These are phyloP conservation scores for Sanghuangporus sanghuang DNA, from an alignment of 1,284 basidiomycete genomes.

Conservation along the genomic window DNA sequence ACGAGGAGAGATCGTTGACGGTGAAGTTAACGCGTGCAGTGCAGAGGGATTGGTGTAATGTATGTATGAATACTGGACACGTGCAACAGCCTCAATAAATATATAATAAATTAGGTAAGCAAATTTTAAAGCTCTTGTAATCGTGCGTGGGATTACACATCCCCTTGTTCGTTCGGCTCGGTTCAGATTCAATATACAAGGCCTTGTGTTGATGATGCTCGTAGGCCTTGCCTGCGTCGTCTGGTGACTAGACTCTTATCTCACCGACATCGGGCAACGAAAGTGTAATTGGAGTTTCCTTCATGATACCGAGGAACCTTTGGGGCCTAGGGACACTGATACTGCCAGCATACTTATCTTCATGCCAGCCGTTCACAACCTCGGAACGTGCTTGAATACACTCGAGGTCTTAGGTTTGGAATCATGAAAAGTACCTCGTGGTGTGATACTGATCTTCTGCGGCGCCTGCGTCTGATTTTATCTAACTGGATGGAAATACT, in stretches of 20 bases:
- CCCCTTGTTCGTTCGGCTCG: not conserved
- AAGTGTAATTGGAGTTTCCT: too few species aligned
- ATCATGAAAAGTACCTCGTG: too few species aligned
- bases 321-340: too few species aligned
- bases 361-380: not conserved
- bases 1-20: not conserved
- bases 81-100: not conserved
- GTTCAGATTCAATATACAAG: not conserved
- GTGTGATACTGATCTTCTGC: too few species aligned
- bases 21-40: not conserved
- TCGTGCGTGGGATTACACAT: not conserved
- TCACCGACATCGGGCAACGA: too few species aligned
- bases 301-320: too few species aligned
- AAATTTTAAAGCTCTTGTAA: not conserved
- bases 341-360: not conserved
- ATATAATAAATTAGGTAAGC: not conserved
- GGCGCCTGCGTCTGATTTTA: too few species aligned
- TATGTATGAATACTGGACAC: not conserved
- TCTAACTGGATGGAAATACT: too few species aligned
- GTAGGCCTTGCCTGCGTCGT: not conserved
- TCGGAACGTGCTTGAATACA: not conserved
- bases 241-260: too few species aligned
- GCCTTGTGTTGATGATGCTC: not conserved
- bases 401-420: not conserved
- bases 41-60: not conserved